Evolutionary conservation across 2,329 filamentous ascomycete species (phyloP).

Genomic region (Neofusicoccum parvum): DNA sequence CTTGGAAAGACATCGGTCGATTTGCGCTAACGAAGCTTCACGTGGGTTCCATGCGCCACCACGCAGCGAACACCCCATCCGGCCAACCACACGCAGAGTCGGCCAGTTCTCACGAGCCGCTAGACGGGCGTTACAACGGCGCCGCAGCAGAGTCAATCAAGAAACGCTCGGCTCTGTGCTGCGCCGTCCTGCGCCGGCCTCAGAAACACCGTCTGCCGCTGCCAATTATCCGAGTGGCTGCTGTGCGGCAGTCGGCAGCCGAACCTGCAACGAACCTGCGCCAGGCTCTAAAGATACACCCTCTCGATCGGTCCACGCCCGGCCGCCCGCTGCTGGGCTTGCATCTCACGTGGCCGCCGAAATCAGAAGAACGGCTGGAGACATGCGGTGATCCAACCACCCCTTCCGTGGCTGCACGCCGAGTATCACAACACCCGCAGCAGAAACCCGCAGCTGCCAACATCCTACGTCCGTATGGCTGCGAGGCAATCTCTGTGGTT

Average conservation of each 20-base stretch:
- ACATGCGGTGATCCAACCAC: not conserved
- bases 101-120: not conserved
- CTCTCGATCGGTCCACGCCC: not conserved
- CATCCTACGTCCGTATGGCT: not conserved
- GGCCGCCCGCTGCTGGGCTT: not conserved
- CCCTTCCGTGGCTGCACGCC: not conserved
- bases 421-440: not conserved
- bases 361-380: conserved; percentile 6
- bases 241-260: not conserved
- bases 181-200: not conserved
- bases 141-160: not conserved
- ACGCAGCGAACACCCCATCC: not conserved
- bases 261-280: not conserved
- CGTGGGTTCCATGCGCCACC: conserved; percentile 9
- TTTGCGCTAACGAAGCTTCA: conserved; percentile 12
- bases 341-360: conserved; percentile 12
- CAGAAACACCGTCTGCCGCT: not conserved
- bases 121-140: conserved; percentile 6
- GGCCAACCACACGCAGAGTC: not conserved
- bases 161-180: not conserved
- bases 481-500: not conserved
- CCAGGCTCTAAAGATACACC: not conserved
- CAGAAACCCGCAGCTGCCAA: not conserved
- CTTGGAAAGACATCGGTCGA: not conserved
- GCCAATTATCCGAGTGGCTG: conserved; percentile 2